Conservation (phyloP, 495 filamentous ascomycete genomes). For the Aspergillus steynii region DNA sequence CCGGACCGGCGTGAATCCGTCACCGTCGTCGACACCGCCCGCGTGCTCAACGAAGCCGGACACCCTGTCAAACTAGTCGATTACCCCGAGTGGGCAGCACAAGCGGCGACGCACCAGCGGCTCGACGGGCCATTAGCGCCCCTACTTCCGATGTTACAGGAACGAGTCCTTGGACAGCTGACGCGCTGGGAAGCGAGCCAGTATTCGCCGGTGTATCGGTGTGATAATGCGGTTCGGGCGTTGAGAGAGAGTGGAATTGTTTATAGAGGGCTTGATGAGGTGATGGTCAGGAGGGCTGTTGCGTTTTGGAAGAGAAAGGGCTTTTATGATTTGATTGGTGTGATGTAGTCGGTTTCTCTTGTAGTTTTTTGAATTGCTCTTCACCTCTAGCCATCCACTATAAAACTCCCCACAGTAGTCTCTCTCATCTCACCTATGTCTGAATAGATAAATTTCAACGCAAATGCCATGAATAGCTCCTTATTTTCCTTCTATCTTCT, state of each 20-base stretch:
- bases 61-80: slow-evolving; percentile 10
- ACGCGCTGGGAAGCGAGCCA: slow-evolving; percentile 12
- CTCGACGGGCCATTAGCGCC: slow-evolving; percentile 8
- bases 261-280: neutral
- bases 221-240: slow-evolving; percentile 3
- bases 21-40: slow-evolving; percentile 8
- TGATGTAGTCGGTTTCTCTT: too few relatives aligned
- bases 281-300: neutral
- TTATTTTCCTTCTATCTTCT: too few relatives aligned
- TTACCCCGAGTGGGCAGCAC: slow-evolving; percentile 14
- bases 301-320: neutral
- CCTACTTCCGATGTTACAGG: slow-evolving; percentile 17
- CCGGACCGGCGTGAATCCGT: slow-evolving; percentile 8
- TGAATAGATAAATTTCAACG: too few relatives aligned
- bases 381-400: too few relatives aligned
- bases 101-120: neutral
- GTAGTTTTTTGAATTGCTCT: too few relatives aligned
- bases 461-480: too few relatives aligned
- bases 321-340: neutral
- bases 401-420: too few relatives aligned
- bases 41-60: slow-evolving; percentile 17
- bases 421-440: too few relatives aligned
- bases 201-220: slow-evolving; percentile 8
- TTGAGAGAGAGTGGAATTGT: neutral
- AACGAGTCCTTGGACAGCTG: slow-evolving; percentile 6